Evolutionary conservation across 2,329 filamentous ascomycete species (phyloP).

Genomic region (Microsporum ferrugineum): DNA sequence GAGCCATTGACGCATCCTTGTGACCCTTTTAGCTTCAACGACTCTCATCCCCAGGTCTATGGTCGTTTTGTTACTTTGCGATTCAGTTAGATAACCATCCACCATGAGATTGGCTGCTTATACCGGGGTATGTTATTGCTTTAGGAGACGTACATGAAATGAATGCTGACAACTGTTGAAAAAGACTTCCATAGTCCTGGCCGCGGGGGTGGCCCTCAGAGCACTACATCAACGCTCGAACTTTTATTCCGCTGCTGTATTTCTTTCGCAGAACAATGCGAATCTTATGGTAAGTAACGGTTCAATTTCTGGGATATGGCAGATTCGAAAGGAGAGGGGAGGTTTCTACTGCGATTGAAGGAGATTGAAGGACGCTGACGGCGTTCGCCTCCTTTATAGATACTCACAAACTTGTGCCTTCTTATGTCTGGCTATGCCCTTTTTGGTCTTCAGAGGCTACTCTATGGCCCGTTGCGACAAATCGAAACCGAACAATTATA

Average conservation of each 20-base stretch:
- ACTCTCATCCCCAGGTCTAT: background rate
- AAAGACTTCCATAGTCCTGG: constrained; percentile 71
- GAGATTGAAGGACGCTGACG: constrained; percentile 7
- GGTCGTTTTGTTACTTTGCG: background rate
- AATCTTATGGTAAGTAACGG: constrained; percentile 66
- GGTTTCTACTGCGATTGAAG: background rate
- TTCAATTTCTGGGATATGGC: background rate
- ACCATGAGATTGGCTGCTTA: constrained; percentile 42
- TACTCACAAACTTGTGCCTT: constrained; percentile 81
- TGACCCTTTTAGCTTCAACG: background rate
- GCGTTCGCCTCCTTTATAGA: constrained; percentile 39
- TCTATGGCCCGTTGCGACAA: constrained; percentile 79
- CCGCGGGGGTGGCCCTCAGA: constrained; percentile 70
- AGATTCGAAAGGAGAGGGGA: background rate
- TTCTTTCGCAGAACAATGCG: constrained; percentile 90
- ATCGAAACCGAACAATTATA: constrained; percentile 96
- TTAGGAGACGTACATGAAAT: background rate
- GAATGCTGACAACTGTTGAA: constrained; percentile 6
- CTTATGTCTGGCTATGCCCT: constrained; percentile 69
- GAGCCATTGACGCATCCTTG: background rate
- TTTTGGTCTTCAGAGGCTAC: constrained; percentile 76
- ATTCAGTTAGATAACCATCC: constrained; percentile 12
- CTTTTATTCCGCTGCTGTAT: constrained; percentile 96
- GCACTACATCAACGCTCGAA: constrained; percentile 92
- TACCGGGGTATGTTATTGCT: constrained; percentile 35